Conservation (phyloP, 2,329 filamentous ascomycete genomes). For the Emericellopsis atlantica region DNA sequence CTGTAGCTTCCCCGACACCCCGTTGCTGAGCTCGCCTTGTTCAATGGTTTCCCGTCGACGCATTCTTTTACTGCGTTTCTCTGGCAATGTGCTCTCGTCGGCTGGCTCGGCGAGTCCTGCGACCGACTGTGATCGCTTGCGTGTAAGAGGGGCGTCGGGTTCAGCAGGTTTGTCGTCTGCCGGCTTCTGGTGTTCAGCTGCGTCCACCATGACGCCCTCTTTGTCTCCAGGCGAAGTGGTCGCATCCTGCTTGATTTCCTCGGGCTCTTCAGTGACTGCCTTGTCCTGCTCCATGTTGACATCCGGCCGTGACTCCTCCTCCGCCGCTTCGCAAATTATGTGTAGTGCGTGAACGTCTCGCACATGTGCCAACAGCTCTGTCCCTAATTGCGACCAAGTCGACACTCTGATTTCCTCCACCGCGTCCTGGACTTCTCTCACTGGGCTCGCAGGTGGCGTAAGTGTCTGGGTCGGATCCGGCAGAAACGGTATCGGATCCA, state of each 20-base stretch:
- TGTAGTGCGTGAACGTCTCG: slow-evolving; percentile 15
- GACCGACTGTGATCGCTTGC: slow-evolving; percentile 50
- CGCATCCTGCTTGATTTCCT: slow-evolving; percentile 4
- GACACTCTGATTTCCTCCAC: slow-evolving; percentile 1
- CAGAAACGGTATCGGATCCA: slow-evolving; percentile 51
- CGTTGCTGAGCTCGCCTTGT: slow-evolving; percentile 14
- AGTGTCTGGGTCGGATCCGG: slow-evolving; percentile 35
- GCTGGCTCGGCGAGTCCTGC: slow-evolving; percentile 42
- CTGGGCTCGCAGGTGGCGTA: slow-evolving; percentile 12
- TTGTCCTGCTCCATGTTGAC: slow-evolving; percentile 7
- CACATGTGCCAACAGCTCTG: slow-evolving; percentile 17
- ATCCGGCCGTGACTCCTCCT: slow-evolving; percentile 12
- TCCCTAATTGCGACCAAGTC: slow-evolving; percentile 21
- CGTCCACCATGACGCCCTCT: slow-evolving; percentile 1
- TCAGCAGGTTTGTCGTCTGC: slow-evolving; percentile 5
- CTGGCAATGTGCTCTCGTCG: slow-evolving; percentile 44
- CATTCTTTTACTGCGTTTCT: slow-evolving; percentile 54
- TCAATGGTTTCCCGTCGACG: slow-evolving; percentile 35
- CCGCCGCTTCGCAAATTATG: slow-evolving; percentile 14
- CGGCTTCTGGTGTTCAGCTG: slow-evolving; percentile 4
- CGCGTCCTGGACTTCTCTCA: slow-evolving; percentile 3
- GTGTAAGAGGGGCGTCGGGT: slow-evolving; percentile 23
- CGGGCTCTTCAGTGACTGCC: neutral
- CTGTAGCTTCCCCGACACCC: slow-evolving; percentile 39
- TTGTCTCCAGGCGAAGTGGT: neutral